Percentiles rank a stretch among this genome's conserved stretches.
Conservation (phyloP, 306 rosid species). For the Cicer chorassanicum region DNA sequence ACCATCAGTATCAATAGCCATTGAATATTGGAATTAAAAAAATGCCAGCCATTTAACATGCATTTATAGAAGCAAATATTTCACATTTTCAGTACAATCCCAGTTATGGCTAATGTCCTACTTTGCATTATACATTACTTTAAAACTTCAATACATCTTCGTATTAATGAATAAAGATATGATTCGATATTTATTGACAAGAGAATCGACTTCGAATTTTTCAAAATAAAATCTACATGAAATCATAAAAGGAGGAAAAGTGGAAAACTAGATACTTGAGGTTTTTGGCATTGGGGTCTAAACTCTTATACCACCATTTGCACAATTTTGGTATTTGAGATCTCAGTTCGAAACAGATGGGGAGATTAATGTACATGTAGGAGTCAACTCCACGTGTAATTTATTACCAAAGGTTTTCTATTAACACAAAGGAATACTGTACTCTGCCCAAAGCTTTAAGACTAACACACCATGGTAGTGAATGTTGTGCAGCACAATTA, state of each 20-base stretch:
- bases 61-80: conserved; percentile 8
- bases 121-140: neutral
- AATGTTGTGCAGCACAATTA: neutral
- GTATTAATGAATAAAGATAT: neutral
- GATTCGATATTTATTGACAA: neutral
- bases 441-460: neutral
- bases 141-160: neutral
- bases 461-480: neutral
- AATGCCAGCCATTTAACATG: conserved; percentile 10
- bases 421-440: neutral
- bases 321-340: neutral
- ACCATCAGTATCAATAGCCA: conserved; percentile 24
- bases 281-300: neutral
- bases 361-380: neutral
- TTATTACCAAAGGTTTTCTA: neutral
- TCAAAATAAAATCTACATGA: neutral
- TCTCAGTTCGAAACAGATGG: neutral
- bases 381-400: neutral
- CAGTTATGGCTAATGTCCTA: neutral
- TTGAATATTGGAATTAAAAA: neutral
- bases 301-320: neutral
- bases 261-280: neutral
- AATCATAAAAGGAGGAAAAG: neutral
- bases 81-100: neutral
- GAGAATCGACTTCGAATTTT: neutral